These are phyloP conservation scores for Eucalyptus leucophloia DNA, from an alignment of 345 rosid species.

Conservation along the genomic window DNA sequence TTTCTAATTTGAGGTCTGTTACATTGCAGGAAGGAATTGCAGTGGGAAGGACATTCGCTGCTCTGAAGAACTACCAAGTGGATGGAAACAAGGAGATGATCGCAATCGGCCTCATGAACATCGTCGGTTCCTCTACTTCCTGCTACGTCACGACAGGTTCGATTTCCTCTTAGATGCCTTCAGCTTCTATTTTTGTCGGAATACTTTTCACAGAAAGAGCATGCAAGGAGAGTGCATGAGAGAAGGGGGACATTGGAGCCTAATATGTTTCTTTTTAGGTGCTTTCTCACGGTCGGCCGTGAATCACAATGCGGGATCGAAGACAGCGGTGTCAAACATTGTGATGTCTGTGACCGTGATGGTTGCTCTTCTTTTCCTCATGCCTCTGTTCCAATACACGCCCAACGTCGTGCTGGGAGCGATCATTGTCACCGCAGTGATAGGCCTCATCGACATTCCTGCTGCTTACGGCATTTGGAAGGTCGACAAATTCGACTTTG, in stretches of 20 bases:
- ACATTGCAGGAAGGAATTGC: slow-evolving; percentile 88
- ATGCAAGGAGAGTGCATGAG: background rate
- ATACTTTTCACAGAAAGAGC: background rate
- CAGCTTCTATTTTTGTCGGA: background rate
- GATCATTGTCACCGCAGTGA: slow-evolving; percentile 82
- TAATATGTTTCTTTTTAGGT: slow-evolving; percentile 17
- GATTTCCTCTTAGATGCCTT: background rate
- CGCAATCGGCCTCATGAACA: slow-evolving; percentile 93
- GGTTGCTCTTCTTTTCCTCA: slow-evolving; percentile 84
- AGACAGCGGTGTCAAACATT: slow-evolving; percentile 87
- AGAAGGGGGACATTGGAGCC: background rate
- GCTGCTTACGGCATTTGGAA: slow-evolving; percentile 72
- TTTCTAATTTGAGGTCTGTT: background rate
- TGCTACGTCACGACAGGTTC: slow-evolving; percentile 82
- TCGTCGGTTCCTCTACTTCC: slow-evolving; percentile 87
- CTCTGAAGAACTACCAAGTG: slow-evolving; percentile 71
- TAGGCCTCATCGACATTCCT: slow-evolving; percentile 86
- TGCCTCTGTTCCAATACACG: slow-evolving; percentile 95
- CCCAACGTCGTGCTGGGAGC: slow-evolving; percentile 89
- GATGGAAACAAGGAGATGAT: slow-evolving; percentile 99
- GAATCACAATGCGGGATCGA: slow-evolving; percentile 86
- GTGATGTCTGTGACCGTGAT: slow-evolving; percentile 88
- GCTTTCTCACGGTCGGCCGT: slow-evolving; percentile 96
- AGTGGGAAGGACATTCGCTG: slow-evolving; percentile 94
- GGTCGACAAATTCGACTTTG: slow-evolving; percentile 85